Evolutionary conservation across 73 alveolate genomes (phyloP).

Genomic region (Stentor roeselii): DNA sequence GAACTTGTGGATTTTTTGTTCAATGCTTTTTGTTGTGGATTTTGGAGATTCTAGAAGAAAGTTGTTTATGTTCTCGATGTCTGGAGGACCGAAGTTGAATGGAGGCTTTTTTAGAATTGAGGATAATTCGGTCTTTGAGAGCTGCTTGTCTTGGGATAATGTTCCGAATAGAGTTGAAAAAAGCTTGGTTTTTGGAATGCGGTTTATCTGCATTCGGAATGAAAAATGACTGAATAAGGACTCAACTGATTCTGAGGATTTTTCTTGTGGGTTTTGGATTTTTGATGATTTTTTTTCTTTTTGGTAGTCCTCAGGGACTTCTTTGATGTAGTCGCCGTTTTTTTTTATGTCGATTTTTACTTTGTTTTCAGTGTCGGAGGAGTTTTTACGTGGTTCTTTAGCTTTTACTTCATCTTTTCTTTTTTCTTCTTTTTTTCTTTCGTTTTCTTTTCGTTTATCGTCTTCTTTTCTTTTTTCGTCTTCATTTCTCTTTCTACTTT

Average conservation of each 20-base stretch:
- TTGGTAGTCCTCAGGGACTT: neutral
- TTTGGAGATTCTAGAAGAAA: neutral
- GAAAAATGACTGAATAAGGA: neutral
- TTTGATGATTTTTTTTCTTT: neutral
- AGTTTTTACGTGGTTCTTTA: neutral
- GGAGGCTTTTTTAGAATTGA: neutral
- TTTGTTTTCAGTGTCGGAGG: neutral
- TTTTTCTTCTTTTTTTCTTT: neutral
- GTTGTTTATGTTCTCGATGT: neutral
- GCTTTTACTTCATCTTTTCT: neutral
- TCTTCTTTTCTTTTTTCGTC: neutral
- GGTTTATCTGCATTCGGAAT: slow-evolving; percentile 11
- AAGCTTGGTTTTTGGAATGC: slow-evolving; percentile 2
- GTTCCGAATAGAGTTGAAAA: neutral
- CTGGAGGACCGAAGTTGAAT: neutral
- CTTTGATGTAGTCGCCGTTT: neutral
- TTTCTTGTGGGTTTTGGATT: neutral
- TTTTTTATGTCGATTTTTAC: neutral
- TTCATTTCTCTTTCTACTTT: neutral
- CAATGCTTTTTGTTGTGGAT: neutral
- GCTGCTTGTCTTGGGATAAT: neutral
- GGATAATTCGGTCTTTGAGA: neutral
- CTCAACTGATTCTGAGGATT: neutral
- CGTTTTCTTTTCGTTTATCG: neutral
- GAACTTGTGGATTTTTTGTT: neutral